Evolutionary conservation across 352 stramenopile genomes (phyloP).

Genomic region (Hyphochytrium catenoides): DNA sequence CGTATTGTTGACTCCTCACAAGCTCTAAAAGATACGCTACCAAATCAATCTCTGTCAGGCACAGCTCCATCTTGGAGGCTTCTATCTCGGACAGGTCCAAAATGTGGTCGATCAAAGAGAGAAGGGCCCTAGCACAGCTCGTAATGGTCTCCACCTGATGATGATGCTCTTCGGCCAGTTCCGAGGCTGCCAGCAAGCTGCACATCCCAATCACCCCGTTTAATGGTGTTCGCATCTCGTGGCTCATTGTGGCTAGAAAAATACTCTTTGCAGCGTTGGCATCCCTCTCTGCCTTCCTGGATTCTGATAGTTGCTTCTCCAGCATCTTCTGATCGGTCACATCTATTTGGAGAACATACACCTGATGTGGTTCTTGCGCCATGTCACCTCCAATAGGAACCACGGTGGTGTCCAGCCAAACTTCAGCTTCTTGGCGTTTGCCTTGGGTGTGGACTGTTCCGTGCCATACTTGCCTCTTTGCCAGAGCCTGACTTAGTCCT

Average conservation of each 20-base stretch:
- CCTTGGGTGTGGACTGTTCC: too few species aligned
- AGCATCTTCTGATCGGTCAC: too few species aligned
- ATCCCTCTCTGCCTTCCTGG: too few species aligned
- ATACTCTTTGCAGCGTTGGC: slow-evolving; percentile 54
- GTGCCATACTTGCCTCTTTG: too few species aligned
- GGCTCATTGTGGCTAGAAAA: slow-evolving; percentile 57
- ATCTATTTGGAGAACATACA: too few species aligned
- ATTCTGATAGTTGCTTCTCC: too few species aligned
- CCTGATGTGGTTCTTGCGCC: too few species aligned
- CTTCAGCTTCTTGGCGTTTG: too few species aligned
- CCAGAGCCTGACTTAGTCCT: too few species aligned
- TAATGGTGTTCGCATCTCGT: slow-evolving; percentile 41
- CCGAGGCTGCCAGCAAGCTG: slow-evolving; percentile 41
- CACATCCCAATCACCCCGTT: slow-evolving; percentile 58
- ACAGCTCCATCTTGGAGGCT: slow-evolving; percentile 62
- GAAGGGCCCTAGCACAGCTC: slow-evolving; percentile 46
- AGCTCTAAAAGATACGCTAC: slow-evolving; percentile 67
- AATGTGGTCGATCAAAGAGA: slow-evolving; percentile 76
- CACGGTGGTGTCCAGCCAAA: too few species aligned
- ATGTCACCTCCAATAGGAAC: too few species aligned
- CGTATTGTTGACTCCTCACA: slow-evolving; percentile 69
- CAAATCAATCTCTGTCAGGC: slow-evolving; percentile 37
- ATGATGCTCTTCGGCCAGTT: too few species aligned
- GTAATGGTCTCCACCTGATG: slow-evolving; percentile 64
- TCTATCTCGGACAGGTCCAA: slow-evolving; percentile 78